Conservation (phyloP, 345 rosid genomes). For the Citrus mangshanensis region DNA sequence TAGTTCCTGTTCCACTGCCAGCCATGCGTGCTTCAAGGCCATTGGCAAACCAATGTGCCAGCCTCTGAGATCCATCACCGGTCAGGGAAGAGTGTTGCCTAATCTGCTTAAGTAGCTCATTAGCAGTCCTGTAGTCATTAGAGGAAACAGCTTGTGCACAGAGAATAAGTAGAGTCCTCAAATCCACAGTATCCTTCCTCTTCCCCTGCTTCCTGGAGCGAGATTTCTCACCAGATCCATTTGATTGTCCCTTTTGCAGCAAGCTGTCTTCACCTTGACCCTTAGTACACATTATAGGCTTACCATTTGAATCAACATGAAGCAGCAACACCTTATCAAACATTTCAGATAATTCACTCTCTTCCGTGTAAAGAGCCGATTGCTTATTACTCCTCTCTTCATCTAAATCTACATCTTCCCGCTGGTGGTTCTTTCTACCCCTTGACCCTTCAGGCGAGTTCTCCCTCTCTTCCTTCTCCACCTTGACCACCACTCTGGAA, state of each 20-base stretch:
- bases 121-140: conserved; percentile 59
- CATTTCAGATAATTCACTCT: conserved; percentile 53
- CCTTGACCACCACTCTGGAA: conserved; percentile 19
- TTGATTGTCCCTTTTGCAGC: conserved; percentile 26
- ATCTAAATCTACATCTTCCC: conserved; percentile 46
- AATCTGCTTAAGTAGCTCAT: conserved; percentile 72
- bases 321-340: conserved; percentile 68
- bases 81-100: conserved; percentile 57
- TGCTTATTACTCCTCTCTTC: conserved; percentile 70
- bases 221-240: conserved; percentile 40
- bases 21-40: conserved; percentile 76
- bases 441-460: conserved; percentile 23
- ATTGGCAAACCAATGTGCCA: conserved; percentile 81
- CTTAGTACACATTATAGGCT: conserved; percentile 5
- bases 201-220: conserved; percentile 30
- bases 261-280: not conserved
- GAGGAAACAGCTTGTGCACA: conserved; percentile 80
- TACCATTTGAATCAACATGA: conserved; percentile 17
- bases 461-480: conserved; percentile 29
- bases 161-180: conserved; percentile 55
- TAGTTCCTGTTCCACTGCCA: conserved; percentile 41
- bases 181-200: conserved; percentile 61
- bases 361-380: conserved; percentile 45
- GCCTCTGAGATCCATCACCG: conserved; percentile 77
- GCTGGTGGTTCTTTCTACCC: conserved; percentile 51